Evolutionary conservation across 768 basidiomycete genomes (phyloP), one percentile per base, ranked within the genome.

Genomic region (Psilocybe sp.): DNA sequence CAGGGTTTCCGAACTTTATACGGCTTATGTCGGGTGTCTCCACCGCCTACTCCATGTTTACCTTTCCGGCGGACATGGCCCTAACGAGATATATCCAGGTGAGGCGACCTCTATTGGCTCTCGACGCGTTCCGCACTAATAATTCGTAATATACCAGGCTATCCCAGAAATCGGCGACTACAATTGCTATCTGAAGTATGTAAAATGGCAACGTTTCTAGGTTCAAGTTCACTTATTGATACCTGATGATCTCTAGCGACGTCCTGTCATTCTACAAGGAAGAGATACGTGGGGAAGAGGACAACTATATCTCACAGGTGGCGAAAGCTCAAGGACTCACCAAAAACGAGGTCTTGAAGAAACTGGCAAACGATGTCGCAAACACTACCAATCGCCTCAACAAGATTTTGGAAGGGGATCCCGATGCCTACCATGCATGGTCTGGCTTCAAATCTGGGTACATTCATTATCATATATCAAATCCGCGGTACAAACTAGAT

Each of bases 211-310:
- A n/a, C 4, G n/a, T 14, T 12, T 12, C 3, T 12, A 14, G 5
- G n/a, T n/a, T n/a, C n/a, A n/a, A n/a, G 28, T 45, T 39, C 16
- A n/a, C 12, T 37, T n/a, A 1, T 10, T 19, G 20, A 14, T 7
- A 2, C 11, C 19, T 13, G n/a, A 5, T n/a, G 40, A 11, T 31
- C 40, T 38, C 14, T 23, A 74, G 72, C 48, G 72, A 75, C 36
- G 54, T 74, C 23, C 52, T 72, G 1, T 73, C 67, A 0, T 74
- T 74, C 47, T 68, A 74, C 49, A 65, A 75, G 49, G 73, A 75
- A 61, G 73, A 74, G 44, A 49, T 60, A 1, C 60, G 42, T n/a
- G n/a, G n/a, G n/a, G n/a, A n/a, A n/a, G n/a, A n/a, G n/a, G n/a
- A n/a, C n/a, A n/a, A n/a, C n/a, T 66, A 60, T 18, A 54, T 73